Base-by-base conservation (phyloP, 441 rosid species). In the Melastoma candidum region DNA sequence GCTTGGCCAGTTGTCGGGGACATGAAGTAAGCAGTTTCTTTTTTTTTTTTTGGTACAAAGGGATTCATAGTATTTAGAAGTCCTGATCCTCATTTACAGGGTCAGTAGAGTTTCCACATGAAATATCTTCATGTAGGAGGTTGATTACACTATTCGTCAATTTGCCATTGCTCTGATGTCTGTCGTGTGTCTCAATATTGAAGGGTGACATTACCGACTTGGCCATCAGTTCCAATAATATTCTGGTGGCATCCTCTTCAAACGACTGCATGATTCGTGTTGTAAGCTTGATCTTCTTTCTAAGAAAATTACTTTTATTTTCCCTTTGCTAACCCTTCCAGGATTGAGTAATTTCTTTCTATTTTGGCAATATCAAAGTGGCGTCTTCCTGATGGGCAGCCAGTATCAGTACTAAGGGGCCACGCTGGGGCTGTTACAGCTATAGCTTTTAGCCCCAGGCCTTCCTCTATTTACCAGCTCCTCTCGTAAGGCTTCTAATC, bases 171-270 rank as follows among this genome's bases (percentile, higher is more conserved):
- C 50, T 36, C 65, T 69, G 51, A 24, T 49, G 11, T 63, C 67
- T 68, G 60, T 64, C 8, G 41, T 8, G 7, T 32, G 41, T 32
- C 41, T 32, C 8, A 32, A 6, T 3, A 32, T 68, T 55, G 68
- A 63, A 95, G 99, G 99, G 99, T 71, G 99, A 95, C 75, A 95
- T 95, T 58, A 95, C 99, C 51, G 98, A 90, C 74, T 74, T 95
- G 77, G 99, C 99, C 56, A 96, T 95, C 73, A 90, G 85, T 75
- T 85, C 92, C 60, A 95, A 90, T 84, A 95, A 90, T 69, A 72
- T 75, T 7, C 51, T 95, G 74, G 95, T 95, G 66, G 99, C 99
- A 54, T 95, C 99, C 24, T 74, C 99, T 58, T 88, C 99, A 61
- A 95, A 95, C 76, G 99, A 95, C 71, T 95, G 85, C 62, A 73